Evolutionary conservation across 306 rosid genomes (phyloP), one percentile per base, ranked within the genome.

Genomic region (Carpinus viminea): DNA sequence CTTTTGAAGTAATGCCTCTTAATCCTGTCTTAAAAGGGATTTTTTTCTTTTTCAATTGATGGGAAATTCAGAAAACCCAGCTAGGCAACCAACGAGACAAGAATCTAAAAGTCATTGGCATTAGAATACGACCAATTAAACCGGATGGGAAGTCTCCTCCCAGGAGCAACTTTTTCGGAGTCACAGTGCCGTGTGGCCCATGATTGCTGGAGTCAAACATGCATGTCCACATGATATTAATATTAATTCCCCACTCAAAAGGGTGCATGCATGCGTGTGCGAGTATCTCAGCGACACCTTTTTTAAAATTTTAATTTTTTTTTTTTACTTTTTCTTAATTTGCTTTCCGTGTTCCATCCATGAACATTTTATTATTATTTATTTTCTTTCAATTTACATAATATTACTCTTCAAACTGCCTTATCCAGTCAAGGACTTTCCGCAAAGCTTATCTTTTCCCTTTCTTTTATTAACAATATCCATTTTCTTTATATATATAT

Each of bases 251-350:
- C 72, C 61, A 4, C 24, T n/a, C 13, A 72, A 57, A 72, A 31
- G 8, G 8, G 7, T 5, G 45, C 34, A 31, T 38, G 72, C 43
- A 26, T 73, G 74, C 78, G 36, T 75, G 83, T 66, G 70, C 78
- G 26, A 15, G 28, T 61, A 18, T 48, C 72, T 15, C 34, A 17
- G 46, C 20, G 65, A n/a, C 1, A 55, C 6, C 26, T 26, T 28
- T 28, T 28, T 28, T 28, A n/a, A n/a, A n/a, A n/a, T 28, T 28
- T 0, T 28, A 1, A 31, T 31, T 31, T 31, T 1, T 1, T 31
- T 1, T 31, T 31, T 1, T 31, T 31, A 59, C 0, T 59, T 7
- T 59, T 12, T 24, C 26, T 24, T 24, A 24, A 24, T 24, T 59
- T 4, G 65, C 34, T 59, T 52, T 59, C 38, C 65, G 65, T 15